These are phyloP conservation scores for Mollisia scopiformis DNA, from an alignment of 2,329 filamentous ascomycete species.

Conservation along the genomic window DNA sequence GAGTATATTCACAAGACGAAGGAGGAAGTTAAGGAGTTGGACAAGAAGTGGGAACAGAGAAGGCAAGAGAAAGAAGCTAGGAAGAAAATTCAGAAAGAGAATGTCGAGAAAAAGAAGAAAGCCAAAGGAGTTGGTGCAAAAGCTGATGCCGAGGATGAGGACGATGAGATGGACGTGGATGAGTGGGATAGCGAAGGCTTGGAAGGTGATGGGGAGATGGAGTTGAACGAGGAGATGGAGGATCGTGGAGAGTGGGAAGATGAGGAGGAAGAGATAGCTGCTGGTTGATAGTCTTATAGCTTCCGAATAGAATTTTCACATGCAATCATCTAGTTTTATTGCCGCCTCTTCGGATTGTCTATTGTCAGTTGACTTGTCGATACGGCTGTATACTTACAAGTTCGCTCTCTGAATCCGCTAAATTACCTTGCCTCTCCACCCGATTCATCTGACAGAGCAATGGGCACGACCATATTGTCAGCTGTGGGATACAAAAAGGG, in stretches of 20 bases:
- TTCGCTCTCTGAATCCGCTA: too few species aligned
- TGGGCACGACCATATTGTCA: too few species aligned
- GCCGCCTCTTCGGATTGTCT: too few species aligned
- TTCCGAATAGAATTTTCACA: too few species aligned
- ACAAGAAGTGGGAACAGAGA: constrained; percentile 80
- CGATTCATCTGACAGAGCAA: too few species aligned
- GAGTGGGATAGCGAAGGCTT: constrained; percentile 41
- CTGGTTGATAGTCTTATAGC: constrained; percentile 25
- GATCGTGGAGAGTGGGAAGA: constrained; percentile 38
- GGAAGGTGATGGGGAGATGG: constrained; percentile 37
- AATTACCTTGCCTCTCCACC: too few species aligned
- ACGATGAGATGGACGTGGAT: constrained; percentile 46
- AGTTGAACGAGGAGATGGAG: constrained; percentile 38
- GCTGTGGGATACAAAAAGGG: too few species aligned
- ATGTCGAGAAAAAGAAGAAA: constrained; percentile 84
- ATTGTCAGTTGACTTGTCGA: too few species aligned
- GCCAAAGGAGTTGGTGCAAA: constrained; percentile 49
- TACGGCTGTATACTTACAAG: too few species aligned
- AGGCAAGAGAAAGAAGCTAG: constrained; percentile 81
- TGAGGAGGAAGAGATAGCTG: constrained; percentile 37
- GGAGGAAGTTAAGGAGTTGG: constrained; percentile 76
- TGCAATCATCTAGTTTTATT: too few species aligned
- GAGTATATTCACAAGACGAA: constrained; percentile 87
- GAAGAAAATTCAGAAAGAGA: constrained; percentile 82
- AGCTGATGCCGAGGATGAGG: constrained; percentile 53